Percentiles rank a stretch among this genome's conserved stretches.
These are phyloP conservation scores for Trichaptum fuscoviolaceum DNA, from an alignment of 768 basidiomycete species.

Conservation along the genomic window DNA sequence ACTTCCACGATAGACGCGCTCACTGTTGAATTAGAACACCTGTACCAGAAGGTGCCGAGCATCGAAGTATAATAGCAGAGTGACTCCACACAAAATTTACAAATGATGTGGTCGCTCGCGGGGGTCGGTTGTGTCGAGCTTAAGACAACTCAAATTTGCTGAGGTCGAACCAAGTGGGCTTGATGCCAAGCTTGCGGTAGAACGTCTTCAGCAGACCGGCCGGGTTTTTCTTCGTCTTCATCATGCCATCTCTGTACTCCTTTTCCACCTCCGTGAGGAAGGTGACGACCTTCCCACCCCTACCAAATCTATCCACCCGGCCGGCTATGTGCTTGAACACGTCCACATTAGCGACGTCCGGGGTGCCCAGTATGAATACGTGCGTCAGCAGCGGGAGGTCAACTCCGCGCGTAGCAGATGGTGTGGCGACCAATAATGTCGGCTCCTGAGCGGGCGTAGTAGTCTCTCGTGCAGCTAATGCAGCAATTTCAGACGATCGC, in stretches of 20 bases:
- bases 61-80: background rate
- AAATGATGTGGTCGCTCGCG: background rate
- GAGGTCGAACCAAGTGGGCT: constrained; percentile 39
- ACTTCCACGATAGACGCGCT: background rate
- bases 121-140: background rate
- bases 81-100: background rate
- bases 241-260: constrained; percentile 19
- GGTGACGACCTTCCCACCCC: constrained; percentile 60
- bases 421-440: constrained; percentile 60
- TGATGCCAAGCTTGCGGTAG: constrained; percentile 38
- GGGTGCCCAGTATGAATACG: constrained; percentile 67
- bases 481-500: constrained; percentile 39
- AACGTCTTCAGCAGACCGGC: constrained; percentile 30
- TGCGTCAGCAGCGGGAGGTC: constrained; percentile 69
- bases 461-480: constrained; percentile 22
- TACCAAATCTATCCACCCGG: constrained; percentile 69
- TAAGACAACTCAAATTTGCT: background rate
- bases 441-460: constrained; percentile 42
- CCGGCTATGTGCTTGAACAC: constrained; percentile 68
- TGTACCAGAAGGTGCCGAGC: background rate
- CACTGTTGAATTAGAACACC: background rate
- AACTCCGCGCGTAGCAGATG: constrained; percentile 66
- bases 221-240: constrained; percentile 30
- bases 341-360: constrained; percentile 47
- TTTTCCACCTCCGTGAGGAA: constrained; percentile 36